Conservation (phyloP, 1,284 basidiomycete species). For the Sanghuangporus baumii region DNA sequence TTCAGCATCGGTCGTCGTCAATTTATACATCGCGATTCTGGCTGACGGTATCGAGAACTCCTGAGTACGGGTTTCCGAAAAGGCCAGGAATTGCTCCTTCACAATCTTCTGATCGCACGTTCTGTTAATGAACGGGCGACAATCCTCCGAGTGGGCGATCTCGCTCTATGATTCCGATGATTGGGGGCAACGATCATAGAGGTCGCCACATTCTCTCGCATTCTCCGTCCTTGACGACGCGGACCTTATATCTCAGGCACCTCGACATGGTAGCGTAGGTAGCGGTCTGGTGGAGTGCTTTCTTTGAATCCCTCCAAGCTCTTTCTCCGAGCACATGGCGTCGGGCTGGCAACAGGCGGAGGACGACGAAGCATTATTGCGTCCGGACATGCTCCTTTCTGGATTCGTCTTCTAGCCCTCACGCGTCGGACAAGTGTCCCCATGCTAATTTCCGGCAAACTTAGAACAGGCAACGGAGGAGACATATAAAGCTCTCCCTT, state of each 20-base stretch:
- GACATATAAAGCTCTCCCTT: constrained; percentile 1
- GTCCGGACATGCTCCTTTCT: not conserved
- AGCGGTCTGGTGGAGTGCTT: not conserved
- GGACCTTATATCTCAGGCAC: not conserved
- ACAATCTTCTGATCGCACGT: not conserved
- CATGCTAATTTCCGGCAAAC: not conserved
- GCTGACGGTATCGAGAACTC: not conserved
- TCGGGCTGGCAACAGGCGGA: not conserved
- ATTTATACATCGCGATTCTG: not conserved
- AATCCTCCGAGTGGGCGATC: not conserved
- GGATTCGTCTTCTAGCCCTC: not conserved
- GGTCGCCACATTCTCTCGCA: not conserved
- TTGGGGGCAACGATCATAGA: not conserved
- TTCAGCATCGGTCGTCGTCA: not conserved
- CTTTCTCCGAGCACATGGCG: not conserved
- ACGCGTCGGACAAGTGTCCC: not conserved
- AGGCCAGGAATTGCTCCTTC: not conserved
- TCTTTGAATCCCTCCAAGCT: not conserved
- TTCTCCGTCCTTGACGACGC: not conserved
- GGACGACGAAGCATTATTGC: not conserved
- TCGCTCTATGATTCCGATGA: not conserved
- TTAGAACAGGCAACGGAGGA: not conserved
- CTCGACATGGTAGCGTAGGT: not conserved
- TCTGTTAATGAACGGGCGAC: not conserved
- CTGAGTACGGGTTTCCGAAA: not conserved